Evolutionary conservation across 2,329 filamentous ascomycete species (phyloP).

Genomic region (Xylariaceae sp.): DNA sequence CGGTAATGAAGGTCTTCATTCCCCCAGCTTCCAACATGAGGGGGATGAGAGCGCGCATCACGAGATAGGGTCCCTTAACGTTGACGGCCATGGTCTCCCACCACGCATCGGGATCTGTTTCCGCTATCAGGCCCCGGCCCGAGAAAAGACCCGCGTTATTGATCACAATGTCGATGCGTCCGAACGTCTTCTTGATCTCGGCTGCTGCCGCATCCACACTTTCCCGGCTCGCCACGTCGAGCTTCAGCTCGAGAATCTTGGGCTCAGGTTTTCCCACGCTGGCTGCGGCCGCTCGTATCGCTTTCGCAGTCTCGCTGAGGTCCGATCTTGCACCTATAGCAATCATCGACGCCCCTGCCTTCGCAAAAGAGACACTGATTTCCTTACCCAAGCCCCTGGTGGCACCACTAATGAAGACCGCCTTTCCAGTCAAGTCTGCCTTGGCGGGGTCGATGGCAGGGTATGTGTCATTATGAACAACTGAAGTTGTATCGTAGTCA

Average conservation of each 20-base stretch:
- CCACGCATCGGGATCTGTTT: slow-evolving; percentile 43
- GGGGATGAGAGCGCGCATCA: slow-evolving; percentile 53
- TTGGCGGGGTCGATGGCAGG: slow-evolving; percentile 40
- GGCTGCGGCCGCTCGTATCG: slow-evolving; percentile 35
- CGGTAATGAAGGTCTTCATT: slow-evolving; percentile 49
- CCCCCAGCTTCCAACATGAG: slow-evolving; percentile 39
- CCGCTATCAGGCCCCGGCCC: slow-evolving; percentile 24
- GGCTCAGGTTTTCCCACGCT: slow-evolving; percentile 37
- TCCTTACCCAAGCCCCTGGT: slow-evolving; percentile 44
- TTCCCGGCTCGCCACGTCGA: slow-evolving; percentile 43
- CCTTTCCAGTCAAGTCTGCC: slow-evolving; percentile 38
- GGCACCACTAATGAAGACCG: slow-evolving; percentile 46
- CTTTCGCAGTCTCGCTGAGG: slow-evolving; percentile 31
- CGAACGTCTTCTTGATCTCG: slow-evolving; percentile 40
- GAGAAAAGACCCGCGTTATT: slow-evolving; percentile 42
- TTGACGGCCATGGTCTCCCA: slow-evolving; percentile 54
- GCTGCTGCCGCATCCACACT: slow-evolving; percentile 42
- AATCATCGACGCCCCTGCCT: slow-evolving; percentile 46
- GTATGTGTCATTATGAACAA: slow-evolving; percentile 43
- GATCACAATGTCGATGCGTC: slow-evolving; percentile 43
- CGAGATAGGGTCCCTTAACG: slow-evolving; percentile 52
- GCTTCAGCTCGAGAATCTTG: slow-evolving; percentile 39
- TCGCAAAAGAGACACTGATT: slow-evolving; percentile 41
- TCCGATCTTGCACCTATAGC: slow-evolving; percentile 41
- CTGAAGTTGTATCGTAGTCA: slow-evolving; percentile 38